Conservation (phyloP, 2,329 filamentous ascomycete genomes). For the Fusarium udum region DNA sequence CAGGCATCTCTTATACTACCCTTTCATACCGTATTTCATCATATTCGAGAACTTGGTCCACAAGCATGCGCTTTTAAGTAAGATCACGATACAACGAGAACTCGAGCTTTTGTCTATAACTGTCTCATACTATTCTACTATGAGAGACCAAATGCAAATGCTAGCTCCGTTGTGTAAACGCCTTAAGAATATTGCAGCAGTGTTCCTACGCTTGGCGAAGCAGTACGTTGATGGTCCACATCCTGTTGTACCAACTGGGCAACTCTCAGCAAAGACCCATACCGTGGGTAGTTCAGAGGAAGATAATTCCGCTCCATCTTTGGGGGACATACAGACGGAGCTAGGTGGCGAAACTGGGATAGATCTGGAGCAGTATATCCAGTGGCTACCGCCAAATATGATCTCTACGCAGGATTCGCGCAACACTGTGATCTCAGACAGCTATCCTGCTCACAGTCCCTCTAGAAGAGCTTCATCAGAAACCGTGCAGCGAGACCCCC, state of each 20-base stretch:
- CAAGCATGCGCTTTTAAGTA: rapidly evolving
- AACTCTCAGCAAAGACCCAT: background rate
- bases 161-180: background rate
- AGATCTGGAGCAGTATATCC: background rate
- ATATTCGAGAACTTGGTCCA: background rate
- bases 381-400: background rate
- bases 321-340: background rate
- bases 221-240: background rate
- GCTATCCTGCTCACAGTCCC: rapidly evolving
- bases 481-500: background rate
- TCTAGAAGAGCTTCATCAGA: background rate
- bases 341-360: rapidly evolving
- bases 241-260: rapidly evolving
- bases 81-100: background rate
- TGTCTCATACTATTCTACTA: background rate
- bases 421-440: rapidly evolving
- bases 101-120: background rate
- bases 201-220: background rate
- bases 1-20: slow-evolving; percentile 15
- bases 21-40: slow-evolving; percentile 17
- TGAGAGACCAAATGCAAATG: background rate
- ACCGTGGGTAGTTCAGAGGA: no score
- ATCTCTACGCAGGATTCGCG: background rate
- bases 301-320: no score
- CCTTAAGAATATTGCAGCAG: background rate